Base-by-base conservation (phyloP, 148 eudicot genomes). In the Chenopodium album region DNA sequence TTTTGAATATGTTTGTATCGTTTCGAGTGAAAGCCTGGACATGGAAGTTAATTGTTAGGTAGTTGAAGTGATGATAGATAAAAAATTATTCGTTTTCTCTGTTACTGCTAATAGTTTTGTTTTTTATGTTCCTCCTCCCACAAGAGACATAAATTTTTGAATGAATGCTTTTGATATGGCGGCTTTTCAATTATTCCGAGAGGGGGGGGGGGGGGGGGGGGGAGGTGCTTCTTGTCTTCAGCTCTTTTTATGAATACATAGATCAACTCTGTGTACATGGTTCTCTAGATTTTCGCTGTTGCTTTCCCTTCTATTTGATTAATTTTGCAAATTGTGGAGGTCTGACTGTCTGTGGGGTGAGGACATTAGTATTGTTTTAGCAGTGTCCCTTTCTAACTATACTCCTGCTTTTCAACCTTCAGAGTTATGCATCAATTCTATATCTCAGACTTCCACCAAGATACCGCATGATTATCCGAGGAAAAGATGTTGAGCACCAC, bases 361-460 rank as follows among this genome's bases (percentile, higher is more conserved):
- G 44, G 44, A 41, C 44, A 41, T 41, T 41, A 29, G 20, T 34
- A 71, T 52, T 16, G 29, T 19, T 1, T 19, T 70, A 22, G 12
- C 44, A 47, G 50, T 26, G 31, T 3, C n/a, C 37, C 50, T 56
- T 68, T 79, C 78, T 85, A 31, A 87, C 52, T 65, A 26, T 54
- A n/a, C n/a, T 60, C 68, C 2, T 79, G 62, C 60, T 47, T 83
- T 81, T 79, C 46, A 48, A 81, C 80, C 65, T 80, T 75, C 96
- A 95, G 98, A 91, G 92, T 85, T 96, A 96, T 86, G 94, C 91
- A 60, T 92, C 99, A 44, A 96, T 96, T 88, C 88, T 96, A 80
- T 96, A 96, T 87, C 94, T 89, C 37, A 89, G 95, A 83, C 86
- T 94, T 76, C 94, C 99, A 17, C 86, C 87, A 26, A 82, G 81